Base-by-base conservation (phyloP, 148 eudicot species). In the Camellia sinensis region DNA sequence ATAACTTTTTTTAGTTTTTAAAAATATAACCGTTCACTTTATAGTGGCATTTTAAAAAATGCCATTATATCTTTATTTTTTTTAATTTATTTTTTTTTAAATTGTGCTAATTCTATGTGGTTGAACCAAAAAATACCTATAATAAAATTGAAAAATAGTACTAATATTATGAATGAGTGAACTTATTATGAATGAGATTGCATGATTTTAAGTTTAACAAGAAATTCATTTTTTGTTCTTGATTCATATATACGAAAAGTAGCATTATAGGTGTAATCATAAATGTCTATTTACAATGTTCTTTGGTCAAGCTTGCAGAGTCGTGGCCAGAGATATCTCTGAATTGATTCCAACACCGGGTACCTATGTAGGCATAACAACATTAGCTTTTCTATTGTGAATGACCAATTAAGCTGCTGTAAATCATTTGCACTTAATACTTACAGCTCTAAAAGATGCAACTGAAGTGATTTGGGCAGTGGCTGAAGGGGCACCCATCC, bases 401-500 rank as follows among this genome's bases (percentile, higher is more conserved):
- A 12, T 73, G 8, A 40, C 21, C 15, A 76, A 12, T 76, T 75
- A 50, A n/a, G 13, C 11, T 52, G 17, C 10, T 4, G 48, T 44
- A 69, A n/a, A 77, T 46, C 21, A 2, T 19, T 53, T 71, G 61
- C 56, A 79, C 15, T 41, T 78, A 17, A 40, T 74, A 87, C 94
- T 88, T 83, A 97, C 99, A 92, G 75, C 88, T 97, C 99, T 78
- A 97, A 84, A 80, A 97, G 93, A 86, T 97, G 99, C 84, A 97
- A 81, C 81, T 97, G 99, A 70, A 97, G 93, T 48, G 98, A 94
- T 85, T 97, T 98, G 12, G 99, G 99, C 79, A 97, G 83, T 11
- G 99, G 98, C 87, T 94, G 98, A 53, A 97, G 98, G 29, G 99
- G 99, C 70, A 97, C 99, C 99, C 99, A 97, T 76, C 99, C 99